phyloP scores from a whole-genome alignment of 1,139 yeast species.

The Taphrina deformans region DNA sequence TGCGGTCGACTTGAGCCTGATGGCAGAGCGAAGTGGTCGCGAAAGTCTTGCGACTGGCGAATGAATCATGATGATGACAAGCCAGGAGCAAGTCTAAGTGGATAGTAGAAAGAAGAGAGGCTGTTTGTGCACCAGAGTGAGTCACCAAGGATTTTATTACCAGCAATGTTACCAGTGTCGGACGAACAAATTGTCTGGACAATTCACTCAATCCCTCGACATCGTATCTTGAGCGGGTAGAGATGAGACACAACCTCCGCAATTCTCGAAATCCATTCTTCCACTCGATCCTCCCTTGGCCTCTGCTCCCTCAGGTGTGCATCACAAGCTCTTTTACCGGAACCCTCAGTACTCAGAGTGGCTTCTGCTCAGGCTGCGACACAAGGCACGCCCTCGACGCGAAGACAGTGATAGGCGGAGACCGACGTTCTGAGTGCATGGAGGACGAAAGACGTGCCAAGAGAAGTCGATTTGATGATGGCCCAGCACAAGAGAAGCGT shows the following conservation, averaged over 20 bases:
- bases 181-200: too few species aligned
- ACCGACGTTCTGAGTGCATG: not conserved
- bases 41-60: conserved; percentile 1
- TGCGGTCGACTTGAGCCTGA: conserved; percentile 48
- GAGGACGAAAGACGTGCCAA: conserved; percentile 16
- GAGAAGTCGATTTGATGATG: conserved; percentile 15
- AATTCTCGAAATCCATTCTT: not conserved
- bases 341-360: too few species aligned
- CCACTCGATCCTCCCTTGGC: not conserved
- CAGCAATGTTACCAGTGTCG: too few species aligned
- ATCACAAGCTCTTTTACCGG: too few species aligned
- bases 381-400: too few species aligned
- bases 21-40: conserved; percentile 1
- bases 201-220: too few species aligned
- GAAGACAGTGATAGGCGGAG: too few species aligned
- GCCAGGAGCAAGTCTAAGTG: not conserved
- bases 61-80: not conserved
- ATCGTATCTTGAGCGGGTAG: not conserved
- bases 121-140: not conserved
- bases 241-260: not conserved
- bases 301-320: too few species aligned
- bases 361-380: too few species aligned
- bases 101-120: not conserved
- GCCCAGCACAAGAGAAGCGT: conserved; percentile 22
- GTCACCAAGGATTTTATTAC: not conserved